Conservation (phyloP, 345 rosid species). For the Populus ilicifolia region DNA sequence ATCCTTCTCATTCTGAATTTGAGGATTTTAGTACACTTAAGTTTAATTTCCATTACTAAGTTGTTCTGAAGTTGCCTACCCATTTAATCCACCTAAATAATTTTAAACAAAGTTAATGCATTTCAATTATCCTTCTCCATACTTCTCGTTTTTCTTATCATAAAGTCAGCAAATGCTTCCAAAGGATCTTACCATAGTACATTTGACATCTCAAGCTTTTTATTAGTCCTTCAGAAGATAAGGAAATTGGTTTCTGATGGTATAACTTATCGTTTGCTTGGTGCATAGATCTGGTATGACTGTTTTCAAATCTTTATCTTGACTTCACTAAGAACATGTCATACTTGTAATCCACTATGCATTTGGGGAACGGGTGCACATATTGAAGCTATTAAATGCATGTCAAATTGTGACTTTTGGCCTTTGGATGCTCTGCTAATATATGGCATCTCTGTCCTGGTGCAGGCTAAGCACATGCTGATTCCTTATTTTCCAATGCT, state of each 20-base stretch:
- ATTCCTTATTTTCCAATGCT: slow-evolving; percentile 95
- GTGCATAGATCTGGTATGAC: background rate
- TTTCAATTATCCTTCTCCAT: background rate
- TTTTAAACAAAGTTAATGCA: background rate
- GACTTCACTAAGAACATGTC: background rate
- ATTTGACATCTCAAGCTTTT: background rate
- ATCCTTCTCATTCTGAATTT: slow-evolving; percentile 9
- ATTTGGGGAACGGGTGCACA: background rate
- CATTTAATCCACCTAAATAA: background rate
- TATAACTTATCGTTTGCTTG: background rate
- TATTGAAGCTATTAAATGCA: background rate
- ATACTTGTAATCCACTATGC: background rate
- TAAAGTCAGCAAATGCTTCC: background rate
- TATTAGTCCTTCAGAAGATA: background rate
- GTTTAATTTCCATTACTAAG: background rate
- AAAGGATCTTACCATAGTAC: background rate
- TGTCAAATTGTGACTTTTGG: background rate
- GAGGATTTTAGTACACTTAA: background rate
- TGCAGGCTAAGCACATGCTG: slow-evolving; percentile 91
- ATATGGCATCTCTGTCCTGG: slow-evolving; percentile 8
- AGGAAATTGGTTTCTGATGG: background rate
- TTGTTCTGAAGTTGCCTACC: background rate
- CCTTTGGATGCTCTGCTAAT: slow-evolving; percentile 1
- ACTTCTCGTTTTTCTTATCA: background rate
- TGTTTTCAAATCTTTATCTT: background rate